Base-by-base conservation (phyloP, 176 grass and related monocot species). In the Hordeum marinum region DNA sequence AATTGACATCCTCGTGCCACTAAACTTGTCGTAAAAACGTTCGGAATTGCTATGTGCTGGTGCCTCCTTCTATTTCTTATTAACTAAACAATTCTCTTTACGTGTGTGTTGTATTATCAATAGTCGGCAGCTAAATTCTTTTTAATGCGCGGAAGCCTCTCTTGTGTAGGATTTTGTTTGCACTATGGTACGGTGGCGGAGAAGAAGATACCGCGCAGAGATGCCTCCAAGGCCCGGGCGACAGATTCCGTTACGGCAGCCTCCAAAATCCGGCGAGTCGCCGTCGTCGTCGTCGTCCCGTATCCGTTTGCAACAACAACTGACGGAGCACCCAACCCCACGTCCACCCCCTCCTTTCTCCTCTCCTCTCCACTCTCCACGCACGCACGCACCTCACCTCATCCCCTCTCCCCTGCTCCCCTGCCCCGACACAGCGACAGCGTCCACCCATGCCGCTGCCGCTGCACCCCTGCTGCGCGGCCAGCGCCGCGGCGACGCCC, bases 261-360 rank as follows among this genome's bases (percentile, higher is more conserved):
- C 17, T 78, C 55, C 75, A 58, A 60, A 37, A 2, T 0, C 12
- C n/a, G 54, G 75, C 74, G 26, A 32, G 72, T 54, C 75, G 75
- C 3, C 34, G 35, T 67, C 74, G 63, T 41, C 65, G 34, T 37
- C 29, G 41, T 12, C 46, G 46, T 50, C 46, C 18, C 48, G 48
- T 52, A 52, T 18, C 48, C 48, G 63, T 37, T 69, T 15, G 43
- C 48, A 68, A 35, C 0, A 36, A 60, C 32, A 37, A 67, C 87
- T 46, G 64, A 78, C 41, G 79, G 84, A 78, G 78, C 83, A 71
- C 32, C 79, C 0, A 4, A 35, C 58, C 24, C 83, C 83, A 86
- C 84, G 58, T 83, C 24, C 41, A 0, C 63, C 20, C 8, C 31
- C 32, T 4, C 9, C 13, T 12, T 11, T 71, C n/a, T 7, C 36